phyloP scores from a whole-genome alignment of 2,329 filamentous ascomycete genomes.

The Apiospora sp. region DNA sequence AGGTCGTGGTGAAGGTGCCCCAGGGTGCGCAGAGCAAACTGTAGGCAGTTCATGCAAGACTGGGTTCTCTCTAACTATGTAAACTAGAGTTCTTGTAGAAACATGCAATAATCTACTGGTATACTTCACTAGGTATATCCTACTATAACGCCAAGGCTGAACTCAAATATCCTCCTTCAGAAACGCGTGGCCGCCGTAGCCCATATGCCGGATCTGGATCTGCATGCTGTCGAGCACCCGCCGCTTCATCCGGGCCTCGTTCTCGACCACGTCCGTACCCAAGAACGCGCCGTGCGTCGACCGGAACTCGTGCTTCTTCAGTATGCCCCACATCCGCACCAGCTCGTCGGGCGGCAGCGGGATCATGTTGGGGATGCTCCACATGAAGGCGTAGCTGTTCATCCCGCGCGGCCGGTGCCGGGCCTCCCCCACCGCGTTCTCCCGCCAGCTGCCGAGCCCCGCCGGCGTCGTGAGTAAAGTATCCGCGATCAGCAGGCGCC shows the following conservation, averaged over 20 bases:
- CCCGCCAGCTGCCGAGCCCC: constrained; percentile 57
- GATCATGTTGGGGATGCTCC: constrained; percentile 79
- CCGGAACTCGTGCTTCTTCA: constrained; percentile 68
- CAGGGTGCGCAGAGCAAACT: constrained; percentile 69
- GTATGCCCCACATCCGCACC: constrained; percentile 71
- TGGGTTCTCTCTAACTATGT: background rate
- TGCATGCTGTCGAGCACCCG: constrained; percentile 79
- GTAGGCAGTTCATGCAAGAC: constrained; percentile 39
- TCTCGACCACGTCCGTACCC: constrained; percentile 66
- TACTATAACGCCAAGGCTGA: too few relatives aligned
- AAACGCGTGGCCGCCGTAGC: constrained; percentile 52
- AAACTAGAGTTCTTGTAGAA: background rate
- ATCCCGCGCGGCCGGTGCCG: constrained; percentile 51
- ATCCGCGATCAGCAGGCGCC: constrained; percentile 76
- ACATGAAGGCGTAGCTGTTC: constrained; percentile 75
- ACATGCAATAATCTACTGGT: background rate
- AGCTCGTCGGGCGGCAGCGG: constrained; percentile 72
- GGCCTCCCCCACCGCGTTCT: constrained; percentile 48
- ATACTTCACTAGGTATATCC: too few relatives aligned
- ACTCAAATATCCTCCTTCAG: constrained; percentile 38
- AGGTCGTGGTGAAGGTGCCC: constrained; percentile 88
- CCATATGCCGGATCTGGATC: constrained; percentile 68
- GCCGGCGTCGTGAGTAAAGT: constrained; percentile 76
- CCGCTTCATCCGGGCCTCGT: constrained; percentile 60
- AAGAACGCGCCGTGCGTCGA: constrained; percentile 74